phyloP scores from a whole-genome alignment of 352 stramenopile genomes.

The Pythium vanterpoolii region DNA sequence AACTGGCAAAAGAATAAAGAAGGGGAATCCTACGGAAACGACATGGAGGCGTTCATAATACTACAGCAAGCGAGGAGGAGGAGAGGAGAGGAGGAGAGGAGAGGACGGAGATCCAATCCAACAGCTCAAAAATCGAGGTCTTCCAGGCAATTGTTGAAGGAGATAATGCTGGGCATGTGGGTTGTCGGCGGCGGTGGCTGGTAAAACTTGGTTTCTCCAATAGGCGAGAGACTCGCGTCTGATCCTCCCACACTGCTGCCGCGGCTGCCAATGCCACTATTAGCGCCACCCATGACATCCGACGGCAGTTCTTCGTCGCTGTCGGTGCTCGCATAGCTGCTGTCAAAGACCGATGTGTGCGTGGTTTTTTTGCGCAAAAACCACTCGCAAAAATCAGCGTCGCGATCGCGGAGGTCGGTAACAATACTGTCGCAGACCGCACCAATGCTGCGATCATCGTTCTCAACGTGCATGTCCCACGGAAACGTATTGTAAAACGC shows the following conservation, averaged over 20 bases:
- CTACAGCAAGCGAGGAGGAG: no score
- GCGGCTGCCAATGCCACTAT: not conserved
- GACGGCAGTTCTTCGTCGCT: slow-evolving; percentile 63
- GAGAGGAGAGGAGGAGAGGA: no score
- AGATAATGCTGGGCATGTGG: slow-evolving; percentile 50
- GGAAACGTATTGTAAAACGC: slow-evolving; percentile 75
- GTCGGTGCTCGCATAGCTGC: slow-evolving; percentile 61
- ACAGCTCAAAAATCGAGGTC: slow-evolving; percentile 30
- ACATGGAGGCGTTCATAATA: no score
- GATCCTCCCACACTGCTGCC: slow-evolving; percentile 3
- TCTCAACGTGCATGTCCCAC: slow-evolving; percentile 76
- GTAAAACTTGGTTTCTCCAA: slow-evolving; percentile 12
- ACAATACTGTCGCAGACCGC: slow-evolving; percentile 59
- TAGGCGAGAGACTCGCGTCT: slow-evolving; percentile 16
- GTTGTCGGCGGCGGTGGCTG: not conserved
- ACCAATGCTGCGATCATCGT: slow-evolving; percentile 53
- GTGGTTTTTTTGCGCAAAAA: slow-evolving; percentile 52
- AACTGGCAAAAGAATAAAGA: not conserved
- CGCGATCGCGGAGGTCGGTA: slow-evolving; percentile 37
- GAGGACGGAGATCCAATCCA: no score
- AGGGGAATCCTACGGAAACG: not conserved
- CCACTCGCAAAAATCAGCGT: slow-evolving; percentile 64
- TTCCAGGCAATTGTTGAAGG: slow-evolving; percentile 59
- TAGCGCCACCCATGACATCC: slow-evolving; percentile 20
- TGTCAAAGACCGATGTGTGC: slow-evolving; percentile 29